These are phyloP conservation scores for Mortierella sp. DNA, from an alignment of 371 early-diverging fungal genomes.

Conservation along the genomic window DNA sequence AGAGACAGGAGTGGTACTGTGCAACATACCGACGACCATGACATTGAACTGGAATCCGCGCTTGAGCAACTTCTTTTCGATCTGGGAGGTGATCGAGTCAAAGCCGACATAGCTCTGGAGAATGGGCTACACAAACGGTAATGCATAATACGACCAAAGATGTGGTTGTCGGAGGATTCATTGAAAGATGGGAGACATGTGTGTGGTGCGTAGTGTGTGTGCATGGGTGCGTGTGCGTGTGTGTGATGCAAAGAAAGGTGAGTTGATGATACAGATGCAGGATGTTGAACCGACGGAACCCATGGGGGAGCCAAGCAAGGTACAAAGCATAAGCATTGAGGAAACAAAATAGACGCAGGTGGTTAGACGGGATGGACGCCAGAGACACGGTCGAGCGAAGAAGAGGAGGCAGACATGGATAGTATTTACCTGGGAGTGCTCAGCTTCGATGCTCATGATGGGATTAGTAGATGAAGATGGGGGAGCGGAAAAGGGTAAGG, in stretches of 20 bases:
- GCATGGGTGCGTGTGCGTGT: slow-evolving; percentile 1
- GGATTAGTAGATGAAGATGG: slow-evolving; percentile 19
- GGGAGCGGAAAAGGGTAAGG: slow-evolving; percentile 4
- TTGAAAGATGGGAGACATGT: background rate
- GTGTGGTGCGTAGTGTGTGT: background rate
- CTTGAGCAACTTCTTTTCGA: slow-evolving; percentile 74
- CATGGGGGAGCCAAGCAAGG: background rate
- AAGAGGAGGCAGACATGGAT: too few species aligned
- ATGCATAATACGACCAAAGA: background rate
- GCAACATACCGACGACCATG: slow-evolving; percentile 86
- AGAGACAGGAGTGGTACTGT: too few species aligned
- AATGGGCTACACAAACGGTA: slow-evolving; percentile 62
- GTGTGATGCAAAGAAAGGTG: background rate
- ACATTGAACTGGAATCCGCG: slow-evolving; percentile 96
- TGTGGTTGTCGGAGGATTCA: background rate
- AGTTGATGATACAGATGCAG: slow-evolving; percentile 1
- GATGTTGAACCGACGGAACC: too few species aligned
- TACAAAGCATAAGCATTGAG: background rate
- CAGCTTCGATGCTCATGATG: slow-evolving; percentile 37
- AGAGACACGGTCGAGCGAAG: too few species aligned
- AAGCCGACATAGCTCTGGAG: slow-evolving; percentile 92
- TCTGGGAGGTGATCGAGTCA: slow-evolving; percentile 92
- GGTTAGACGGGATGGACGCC: slow-evolving; percentile 2
- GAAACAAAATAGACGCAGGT: background rate
- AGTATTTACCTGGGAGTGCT: slow-evolving; percentile 52